Percentiles rank a stretch among this genome's conserved stretches.
Evolutionary conservation across 1,284 basidiomycete genomes (phyloP).

Genomic region (Melampsora larici-populina): DNA sequence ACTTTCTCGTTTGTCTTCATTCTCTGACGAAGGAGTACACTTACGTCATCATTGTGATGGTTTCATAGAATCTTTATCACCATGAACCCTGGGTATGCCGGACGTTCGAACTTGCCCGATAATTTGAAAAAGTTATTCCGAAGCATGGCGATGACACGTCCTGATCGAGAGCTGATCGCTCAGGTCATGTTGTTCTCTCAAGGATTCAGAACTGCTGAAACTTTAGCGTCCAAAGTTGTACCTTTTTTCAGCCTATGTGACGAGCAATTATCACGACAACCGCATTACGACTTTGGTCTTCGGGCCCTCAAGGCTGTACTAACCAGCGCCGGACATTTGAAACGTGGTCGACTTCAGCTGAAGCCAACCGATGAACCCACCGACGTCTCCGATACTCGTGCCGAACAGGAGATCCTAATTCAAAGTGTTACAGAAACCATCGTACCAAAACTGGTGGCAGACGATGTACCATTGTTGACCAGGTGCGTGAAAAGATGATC

Average conservation of each 20-base stretch:
- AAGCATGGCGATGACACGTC: conserved; percentile 98
- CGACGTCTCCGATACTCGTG: conserved; percentile 66
- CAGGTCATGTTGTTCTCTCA: conserved; percentile 99
- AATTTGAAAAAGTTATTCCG: conserved; percentile 91
- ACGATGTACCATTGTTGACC: conserved; percentile 89
- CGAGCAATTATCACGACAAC: conserved; percentile 92
- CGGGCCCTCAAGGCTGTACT: conserved; percentile 96
- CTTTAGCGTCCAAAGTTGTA: conserved; percentile 92
- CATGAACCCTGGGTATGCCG: conserved; percentile 95
- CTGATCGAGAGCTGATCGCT: conserved; percentile 95
- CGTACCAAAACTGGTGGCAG: conserved; percentile 94
- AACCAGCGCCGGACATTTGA: conserved; percentile 93
- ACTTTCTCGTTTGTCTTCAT: conserved; percentile 47
- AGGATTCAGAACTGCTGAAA: conserved; percentile 96
- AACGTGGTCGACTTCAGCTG: conserved; percentile 74
- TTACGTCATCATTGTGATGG: too few species aligned
- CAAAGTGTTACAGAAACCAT: conserved; percentile 99
- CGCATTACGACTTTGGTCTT: conserved; percentile 98
- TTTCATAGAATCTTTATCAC: conserved; percentile 83
- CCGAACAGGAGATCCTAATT: conserved; percentile 94
- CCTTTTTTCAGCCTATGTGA: conserved; percentile 99
- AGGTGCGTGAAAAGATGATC: conserved; percentile 60
- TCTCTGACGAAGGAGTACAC: background rate
- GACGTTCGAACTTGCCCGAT: conserved; percentile 91
- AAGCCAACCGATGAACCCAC: conserved; percentile 55